Base-by-base conservation (phyloP, 2,329 filamentous ascomycete genomes). In the Elsinoe australis region DNA sequence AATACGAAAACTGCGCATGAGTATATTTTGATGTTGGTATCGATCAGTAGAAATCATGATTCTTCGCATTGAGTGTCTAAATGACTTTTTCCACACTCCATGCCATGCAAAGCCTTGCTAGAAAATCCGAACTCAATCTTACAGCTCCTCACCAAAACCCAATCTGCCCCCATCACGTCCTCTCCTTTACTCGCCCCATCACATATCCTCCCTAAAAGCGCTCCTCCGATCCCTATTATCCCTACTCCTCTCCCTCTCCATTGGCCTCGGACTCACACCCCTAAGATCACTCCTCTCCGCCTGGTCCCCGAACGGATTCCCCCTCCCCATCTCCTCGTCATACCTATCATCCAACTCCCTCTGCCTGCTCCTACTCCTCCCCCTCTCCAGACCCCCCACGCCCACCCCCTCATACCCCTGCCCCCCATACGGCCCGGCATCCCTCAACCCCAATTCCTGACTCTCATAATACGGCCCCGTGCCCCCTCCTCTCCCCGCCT, bases 221-320 rank as follows among this genome's bases (percentile, higher is more conserved):
- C 81, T 85, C 61, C 76, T 75, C 64, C 82, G 71, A 68, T 83
- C 82, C 49, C 66, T 65, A 10, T 60, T 66, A 45, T 62, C 67
- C 15, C 60, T 64, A 65, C 29, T 66, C 62, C 22, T 72, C 73
- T 42, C 79, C 71, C 55, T 84, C 51, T 68, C 67, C 33, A 70
- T 77, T n/a, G 86, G 86, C 55, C 85, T 66, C 2, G 87, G 85
- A 63, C 85, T 90, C 22, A 89, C 80, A 19, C 83, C 84, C 49
- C 85, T 69, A 64, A 87, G 58, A 58, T 76, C 77, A 52, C 79
- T 82, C 53, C 74, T 69, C 61, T 79, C 80, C 3, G 76, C 78
- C 22, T 78, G 73, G 56, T 87, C 84, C 47, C 81, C 83, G 60
- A 89, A 89, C 0, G 85, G 85, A 63, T 90, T 82, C 53, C 52